These are phyloP conservation scores for Gaeumannomyces tritici DNA, from an alignment of 2,329 filamentous ascomycete species.

Conservation along the genomic window DNA sequence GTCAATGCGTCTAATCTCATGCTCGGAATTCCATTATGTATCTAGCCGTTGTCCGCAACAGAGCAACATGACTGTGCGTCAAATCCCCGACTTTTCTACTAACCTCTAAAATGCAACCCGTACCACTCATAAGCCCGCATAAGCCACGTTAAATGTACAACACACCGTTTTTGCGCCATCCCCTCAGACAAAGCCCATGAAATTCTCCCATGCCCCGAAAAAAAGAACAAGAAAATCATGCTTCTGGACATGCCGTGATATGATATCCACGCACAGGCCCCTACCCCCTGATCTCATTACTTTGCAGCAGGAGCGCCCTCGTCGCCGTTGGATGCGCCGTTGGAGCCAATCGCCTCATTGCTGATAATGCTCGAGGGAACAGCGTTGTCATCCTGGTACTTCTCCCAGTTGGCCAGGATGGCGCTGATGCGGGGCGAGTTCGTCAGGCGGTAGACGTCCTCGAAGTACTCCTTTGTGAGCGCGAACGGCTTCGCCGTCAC, in stretches of 20 bases:
- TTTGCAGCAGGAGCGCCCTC: neutral
- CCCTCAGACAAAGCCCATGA: neutral
- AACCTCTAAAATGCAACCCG: neutral
- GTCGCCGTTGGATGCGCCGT: slow-evolving; percentile 6
- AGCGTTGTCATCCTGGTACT: slow-evolving; percentile 47
- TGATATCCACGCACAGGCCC: neutral
- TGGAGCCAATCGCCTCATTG: slow-evolving; percentile 24
- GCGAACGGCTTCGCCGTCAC: slow-evolving; percentile 94
- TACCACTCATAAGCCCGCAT: neutral
- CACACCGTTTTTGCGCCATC: neutral
- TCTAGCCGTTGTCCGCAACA: neutral
- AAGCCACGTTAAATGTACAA: neutral
- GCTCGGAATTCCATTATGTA: neutral
- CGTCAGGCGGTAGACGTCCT: slow-evolving; percentile 93
- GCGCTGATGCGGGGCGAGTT: slow-evolving; percentile 71
- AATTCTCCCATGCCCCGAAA: neutral
- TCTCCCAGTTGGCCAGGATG: slow-evolving; percentile 80
- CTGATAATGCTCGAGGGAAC: slow-evolving; percentile 10
- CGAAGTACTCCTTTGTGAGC: slow-evolving; percentile 97
- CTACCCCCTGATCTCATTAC: neutral
- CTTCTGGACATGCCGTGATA: neutral
- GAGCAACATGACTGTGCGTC: too few relatives aligned
- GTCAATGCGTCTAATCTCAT: neutral
- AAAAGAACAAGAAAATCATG: neutral
- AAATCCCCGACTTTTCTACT: neutral